A percentile compares a stretch with the other conserved stretches of the same genome.
These are phyloP conservation scores for Phragmites australis DNA, from an alignment of 176 grass and related monocot genomes.

Conservation along the genomic window DNA sequence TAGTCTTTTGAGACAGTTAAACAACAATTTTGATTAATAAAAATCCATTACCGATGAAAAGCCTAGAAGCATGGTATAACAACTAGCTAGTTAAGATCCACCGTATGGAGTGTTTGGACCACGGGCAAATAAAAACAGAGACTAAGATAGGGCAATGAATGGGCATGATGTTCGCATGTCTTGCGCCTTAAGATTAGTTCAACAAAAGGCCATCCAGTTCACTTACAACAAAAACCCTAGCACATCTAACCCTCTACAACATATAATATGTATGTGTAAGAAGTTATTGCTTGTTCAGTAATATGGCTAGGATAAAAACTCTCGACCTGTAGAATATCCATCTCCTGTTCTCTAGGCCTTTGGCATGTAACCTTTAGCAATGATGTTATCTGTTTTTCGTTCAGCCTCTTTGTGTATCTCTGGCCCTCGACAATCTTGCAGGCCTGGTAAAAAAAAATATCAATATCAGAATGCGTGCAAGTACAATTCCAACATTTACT, in stretches of 20 bases:
- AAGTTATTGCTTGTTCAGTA: neutral
- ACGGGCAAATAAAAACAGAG: constrained; percentile 32
- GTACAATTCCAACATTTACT: neutral
- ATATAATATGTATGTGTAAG: neutral
- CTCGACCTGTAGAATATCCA: constrained; percentile 91
- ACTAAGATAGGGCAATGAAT: neutral
- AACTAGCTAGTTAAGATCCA: neutral
- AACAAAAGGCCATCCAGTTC: neutral
- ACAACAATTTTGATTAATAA: neutral
- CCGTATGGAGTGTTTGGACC: constrained; percentile 39
- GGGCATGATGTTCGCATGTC: neutral
- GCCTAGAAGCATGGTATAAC: constrained; percentile 25
- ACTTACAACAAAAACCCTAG: constrained; percentile 18
- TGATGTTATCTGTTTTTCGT: constrained; percentile 98
- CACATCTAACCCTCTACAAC: neutral
- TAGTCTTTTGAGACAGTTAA: constrained; percentile 12
- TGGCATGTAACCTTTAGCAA: constrained; percentile 96
- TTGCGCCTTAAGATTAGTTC: neutral
- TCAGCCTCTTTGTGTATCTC: constrained; percentile 98
- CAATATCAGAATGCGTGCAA: neutral
- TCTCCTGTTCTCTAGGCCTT: constrained; percentile 94
- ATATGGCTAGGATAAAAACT: neutral
- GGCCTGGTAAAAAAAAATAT: constrained; percentile 47
- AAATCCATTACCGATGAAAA: neutral
- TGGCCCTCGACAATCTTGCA: constrained; percentile 99